phyloP scores from a whole-genome alignment of 106 monocot genomes.

The Cymbidium sinense region DNA sequence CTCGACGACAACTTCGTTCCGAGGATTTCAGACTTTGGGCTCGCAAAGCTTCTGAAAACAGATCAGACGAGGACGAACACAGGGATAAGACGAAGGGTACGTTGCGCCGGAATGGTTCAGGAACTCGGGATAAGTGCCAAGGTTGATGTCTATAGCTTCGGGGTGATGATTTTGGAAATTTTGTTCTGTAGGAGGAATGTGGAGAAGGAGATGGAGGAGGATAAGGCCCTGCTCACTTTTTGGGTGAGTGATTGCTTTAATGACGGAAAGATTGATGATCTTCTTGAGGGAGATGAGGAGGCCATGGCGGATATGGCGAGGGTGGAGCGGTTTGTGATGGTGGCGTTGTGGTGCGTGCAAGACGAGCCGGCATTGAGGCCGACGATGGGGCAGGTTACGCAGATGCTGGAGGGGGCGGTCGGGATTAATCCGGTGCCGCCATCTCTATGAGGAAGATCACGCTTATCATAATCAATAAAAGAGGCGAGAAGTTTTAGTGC shows the following conservation, averaged over 20 bases:
- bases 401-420: slow-evolving; percentile 44
- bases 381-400: slow-evolving; percentile 47
- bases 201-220: slow-evolving; percentile 1
- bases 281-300: slow-evolving; percentile 28
- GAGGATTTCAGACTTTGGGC: slow-evolving; percentile 46
- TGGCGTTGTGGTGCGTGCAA: slow-evolving; percentile 69
- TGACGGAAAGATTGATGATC: slow-evolving; percentile 42
- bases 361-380: slow-evolving; percentile 48
- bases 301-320: slow-evolving; percentile 22
- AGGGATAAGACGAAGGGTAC: slow-evolving; percentile 56
- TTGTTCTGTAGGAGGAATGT: slow-evolving; percentile 49
- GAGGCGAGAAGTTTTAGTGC: too few relatives aligned
- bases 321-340: slow-evolving; percentile 18
- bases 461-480: too few relatives aligned
- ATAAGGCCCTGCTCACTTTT: slow-evolving; percentile 35
- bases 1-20: slow-evolving; percentile 41
- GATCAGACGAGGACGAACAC: slow-evolving; percentile 40
- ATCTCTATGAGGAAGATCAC: too few relatives aligned
- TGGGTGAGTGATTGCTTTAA: slow-evolving; percentile 32
- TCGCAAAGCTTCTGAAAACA: slow-evolving; percentile 40
- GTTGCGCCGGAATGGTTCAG: slow-evolving; percentile 63
- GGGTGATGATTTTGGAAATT: slow-evolving; percentile 60
- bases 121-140: slow-evolving; percentile 35
- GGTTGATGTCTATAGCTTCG: slow-evolving; percentile 71
- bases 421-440: too few relatives aligned